Conservation (phyloP, 805 yeast genomes). For the Geotrichum ghanense region DNA sequence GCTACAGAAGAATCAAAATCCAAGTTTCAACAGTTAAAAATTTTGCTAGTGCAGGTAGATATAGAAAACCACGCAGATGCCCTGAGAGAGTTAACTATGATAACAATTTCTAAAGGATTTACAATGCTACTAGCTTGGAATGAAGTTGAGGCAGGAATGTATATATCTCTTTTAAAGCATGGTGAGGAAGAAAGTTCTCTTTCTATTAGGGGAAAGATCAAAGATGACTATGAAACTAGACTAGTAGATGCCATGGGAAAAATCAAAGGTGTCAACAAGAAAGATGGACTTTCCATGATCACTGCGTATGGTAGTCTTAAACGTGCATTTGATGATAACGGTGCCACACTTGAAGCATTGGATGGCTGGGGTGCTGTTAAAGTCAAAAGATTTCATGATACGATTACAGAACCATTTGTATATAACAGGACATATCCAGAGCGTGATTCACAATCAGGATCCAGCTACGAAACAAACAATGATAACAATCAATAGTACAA, state of each 20-base stretch:
- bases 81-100: constrained; percentile 25
- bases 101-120: constrained; percentile 22
- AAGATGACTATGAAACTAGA: constrained; percentile 23
- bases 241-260: constrained; percentile 24
- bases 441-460: no score
- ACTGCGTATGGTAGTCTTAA: constrained; percentile 22
- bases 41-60: constrained; percentile 29
- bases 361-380: constrained; percentile 19
- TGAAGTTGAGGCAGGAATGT: constrained; percentile 28
- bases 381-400: constrained; percentile 14
- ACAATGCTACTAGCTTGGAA: constrained; percentile 28
- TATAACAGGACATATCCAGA: constrained; percentile 10
- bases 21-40: constrained; percentile 7
- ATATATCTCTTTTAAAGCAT: constrained; percentile 23
- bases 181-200: constrained; percentile 23
- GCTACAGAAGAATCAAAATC: constrained; percentile 13
- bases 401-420: constrained; percentile 18
- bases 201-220: constrained; percentile 22
- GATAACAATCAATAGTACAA: no score
- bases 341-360: constrained; percentile 11
- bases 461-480: no score
- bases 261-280: constrained; percentile 28
- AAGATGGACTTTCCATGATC: constrained; percentile 25
- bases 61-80: constrained; percentile 27
- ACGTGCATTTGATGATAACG: constrained; percentile 12